phyloP scores from a whole-genome alignment of 768 basidiomycete genomes.

The Phanerochaete sordida region DNA sequence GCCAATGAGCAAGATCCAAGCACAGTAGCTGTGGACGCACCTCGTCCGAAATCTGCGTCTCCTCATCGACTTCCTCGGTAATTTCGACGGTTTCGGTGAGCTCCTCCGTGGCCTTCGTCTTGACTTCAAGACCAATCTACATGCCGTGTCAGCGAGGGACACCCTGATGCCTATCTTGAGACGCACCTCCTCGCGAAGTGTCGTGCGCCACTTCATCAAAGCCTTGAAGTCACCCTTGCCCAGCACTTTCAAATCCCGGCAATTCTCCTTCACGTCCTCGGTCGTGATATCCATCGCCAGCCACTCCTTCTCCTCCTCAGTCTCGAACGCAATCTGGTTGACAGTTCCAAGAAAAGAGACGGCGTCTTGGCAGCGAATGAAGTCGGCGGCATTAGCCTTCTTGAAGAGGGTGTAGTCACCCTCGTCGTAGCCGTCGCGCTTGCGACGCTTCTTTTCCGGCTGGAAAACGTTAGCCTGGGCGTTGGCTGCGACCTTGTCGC shows the following conservation, averaged over 20 bases:
- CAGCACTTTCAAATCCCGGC: constrained; percentile 90
- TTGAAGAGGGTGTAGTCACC: constrained; percentile 91
- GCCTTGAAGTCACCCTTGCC: constrained; percentile 97
- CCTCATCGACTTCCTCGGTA: constrained; percentile 74
- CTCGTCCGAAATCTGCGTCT: constrained; percentile 87
- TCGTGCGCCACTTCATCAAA: constrained; percentile 86
- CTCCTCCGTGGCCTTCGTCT: constrained; percentile 70
- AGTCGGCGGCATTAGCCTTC: constrained; percentile 62
- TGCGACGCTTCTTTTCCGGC: constrained; percentile 92
- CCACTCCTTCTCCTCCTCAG: constrained; percentile 91
- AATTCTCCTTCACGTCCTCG: constrained; percentile 75
- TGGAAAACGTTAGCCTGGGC: constrained; percentile 90
- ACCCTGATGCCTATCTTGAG: not conserved
- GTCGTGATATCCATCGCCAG: constrained; percentile 67
- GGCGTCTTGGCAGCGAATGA: constrained; percentile 69
- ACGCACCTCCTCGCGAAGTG: constrained; percentile 84
- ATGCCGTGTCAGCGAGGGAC: not conserved
- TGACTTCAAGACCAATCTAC: constrained; percentile 83
- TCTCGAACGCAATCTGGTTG: constrained; percentile 73
- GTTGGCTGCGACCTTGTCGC: constrained; percentile 59
- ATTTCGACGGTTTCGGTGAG: constrained; percentile 68
- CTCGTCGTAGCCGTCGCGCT: constrained; percentile 93
- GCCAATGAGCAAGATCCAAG: not conserved
- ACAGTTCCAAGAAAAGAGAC: constrained; percentile 72
- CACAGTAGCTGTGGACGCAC: constrained; percentile 36